phyloP scores from a whole-genome alignment of 495 filamentous ascomycete species.

The Tuber indicum region DNA sequence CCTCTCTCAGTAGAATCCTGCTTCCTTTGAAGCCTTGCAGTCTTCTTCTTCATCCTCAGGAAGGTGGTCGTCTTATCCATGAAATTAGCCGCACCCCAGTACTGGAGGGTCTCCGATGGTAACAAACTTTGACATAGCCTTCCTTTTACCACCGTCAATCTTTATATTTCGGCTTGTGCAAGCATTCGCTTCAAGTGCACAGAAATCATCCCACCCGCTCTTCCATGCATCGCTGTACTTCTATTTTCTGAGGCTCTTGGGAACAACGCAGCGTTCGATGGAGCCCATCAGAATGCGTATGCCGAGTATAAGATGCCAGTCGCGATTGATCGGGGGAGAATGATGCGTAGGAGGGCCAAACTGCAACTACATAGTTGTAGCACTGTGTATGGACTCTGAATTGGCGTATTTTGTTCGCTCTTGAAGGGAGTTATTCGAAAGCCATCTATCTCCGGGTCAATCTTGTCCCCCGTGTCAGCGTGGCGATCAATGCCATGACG shows the following conservation, averaged over 20 bases:
- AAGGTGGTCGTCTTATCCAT: constrained; percentile 20
- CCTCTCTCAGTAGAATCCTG: constrained; percentile 35
- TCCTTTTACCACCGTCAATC: too few relatives aligned
- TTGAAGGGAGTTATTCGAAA: constrained; percentile 23
- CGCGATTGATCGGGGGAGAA: constrained; percentile 79
- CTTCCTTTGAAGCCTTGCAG: not conserved
- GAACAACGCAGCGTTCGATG: constrained; percentile 87
- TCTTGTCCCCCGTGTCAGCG: too few relatives aligned
- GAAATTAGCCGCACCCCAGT: constrained; percentile 31
- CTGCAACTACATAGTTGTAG: constrained; percentile 45
- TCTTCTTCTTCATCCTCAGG: not conserved
- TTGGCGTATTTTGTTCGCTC: not conserved
- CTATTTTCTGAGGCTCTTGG: too few relatives aligned
- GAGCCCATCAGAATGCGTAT: constrained; percentile 75
- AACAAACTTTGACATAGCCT: too few relatives aligned
- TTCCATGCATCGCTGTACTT: too few relatives aligned
- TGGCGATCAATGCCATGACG: too few relatives aligned
- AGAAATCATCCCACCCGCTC: too few relatives aligned
- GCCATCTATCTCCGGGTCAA: too few relatives aligned
- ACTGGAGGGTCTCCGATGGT: constrained; percentile 40
- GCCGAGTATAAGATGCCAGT: constrained; percentile 79
- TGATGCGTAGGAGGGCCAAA: constrained; percentile 67
- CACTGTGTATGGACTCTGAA: constrained; percentile 41
- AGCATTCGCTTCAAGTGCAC: too few relatives aligned
- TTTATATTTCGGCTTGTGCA: too few relatives aligned